Evolutionary conservation across 2,329 filamentous ascomycete species (phyloP).

Genomic region (Epichloe sp.): DNA sequence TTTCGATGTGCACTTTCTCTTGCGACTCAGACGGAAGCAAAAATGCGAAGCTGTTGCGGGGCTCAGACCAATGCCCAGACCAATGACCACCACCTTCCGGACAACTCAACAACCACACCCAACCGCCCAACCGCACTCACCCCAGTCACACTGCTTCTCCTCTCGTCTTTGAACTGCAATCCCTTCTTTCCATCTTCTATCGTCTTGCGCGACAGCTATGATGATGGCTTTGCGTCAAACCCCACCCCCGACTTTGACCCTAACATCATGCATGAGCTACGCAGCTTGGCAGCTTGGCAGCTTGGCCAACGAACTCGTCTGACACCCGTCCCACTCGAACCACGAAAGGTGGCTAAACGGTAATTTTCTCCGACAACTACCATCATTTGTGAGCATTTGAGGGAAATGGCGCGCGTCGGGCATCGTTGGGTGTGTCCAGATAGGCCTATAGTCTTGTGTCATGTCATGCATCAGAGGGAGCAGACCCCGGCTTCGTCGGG

Average conservation of each 20-base stretch:
- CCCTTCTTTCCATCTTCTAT: background rate
- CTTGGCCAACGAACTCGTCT: background rate
- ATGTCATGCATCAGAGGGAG: background rate
- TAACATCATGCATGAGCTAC: slow-evolving; percentile 1
- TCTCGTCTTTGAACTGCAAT: background rate
- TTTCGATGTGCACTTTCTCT: background rate
- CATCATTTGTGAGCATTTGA: background rate
- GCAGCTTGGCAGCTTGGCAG: background rate
- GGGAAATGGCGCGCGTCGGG: slow-evolving; percentile 1
- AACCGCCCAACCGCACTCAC: background rate
- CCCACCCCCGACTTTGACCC: background rate
- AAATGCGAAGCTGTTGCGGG: background rate
- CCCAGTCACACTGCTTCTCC: background rate
- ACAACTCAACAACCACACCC: background rate
- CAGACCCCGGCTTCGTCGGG: background rate
- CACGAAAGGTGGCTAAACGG: background rate
- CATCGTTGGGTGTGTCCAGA: slow-evolving; percentile 3
- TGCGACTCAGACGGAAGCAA: background rate
- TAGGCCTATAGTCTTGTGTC: background rate
- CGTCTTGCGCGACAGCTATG: background rate
- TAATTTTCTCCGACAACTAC: background rate
- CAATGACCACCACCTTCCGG: background rate
- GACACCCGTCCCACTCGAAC: background rate
- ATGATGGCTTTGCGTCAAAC: background rate
- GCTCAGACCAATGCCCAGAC: background rate